Evolutionary conservation across 192 early-diverging fungal genomes (phyloP), one percentile per base, ranked within the genome.

Genomic region (Cladochytrium replicatum): DNA sequence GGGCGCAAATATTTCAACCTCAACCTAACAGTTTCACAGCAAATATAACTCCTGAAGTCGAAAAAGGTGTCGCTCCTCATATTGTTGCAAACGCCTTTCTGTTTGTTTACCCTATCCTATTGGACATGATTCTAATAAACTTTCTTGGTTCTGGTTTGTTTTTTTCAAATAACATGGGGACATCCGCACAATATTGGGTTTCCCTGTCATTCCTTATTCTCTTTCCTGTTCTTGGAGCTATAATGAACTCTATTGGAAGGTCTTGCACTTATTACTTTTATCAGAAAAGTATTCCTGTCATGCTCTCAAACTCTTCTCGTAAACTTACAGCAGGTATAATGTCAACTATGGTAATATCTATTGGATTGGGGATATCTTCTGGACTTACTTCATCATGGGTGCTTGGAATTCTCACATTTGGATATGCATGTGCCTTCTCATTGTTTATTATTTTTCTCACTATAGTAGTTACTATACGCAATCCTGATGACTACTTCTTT

Each of bases 191-290:
- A n/a, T n/a, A n/a, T 43, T 11, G 26, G 26, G n/a, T 43, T 2
- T 43, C 29, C 9, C 42, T 43, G 26, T 28, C 29, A n/a, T 28
- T 43, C 2, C n/a, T n/a, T n/a, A n/a, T n/a, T n/a, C n/a, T n/a
- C n/a, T 67, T 68, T 38, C 64, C 64, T 7, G 30, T 67, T 13
- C 27, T 68, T 31, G 64, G 64, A 19, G 56, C 25, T 6, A 27
- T 67, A 0, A 68, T 67, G 55, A 68, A 68, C 37, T 69, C 58
- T 4, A 51, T 69, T 38, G 66, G 61, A 15, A 58, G 60, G 5
- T 64, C 67, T 0, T 43, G 50, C 15, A 59, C 67, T 0, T 69
- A 64, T 37, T 69, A 69, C 41, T 69, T 71, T 44, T 69, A 66
- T 48, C 50, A 61, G 29, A 64, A 60, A 32, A 57, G 55, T 31